Evolutionary conservation across 1,139 yeast species (phyloP).

Genomic region (Lodderomyces theae): DNA sequence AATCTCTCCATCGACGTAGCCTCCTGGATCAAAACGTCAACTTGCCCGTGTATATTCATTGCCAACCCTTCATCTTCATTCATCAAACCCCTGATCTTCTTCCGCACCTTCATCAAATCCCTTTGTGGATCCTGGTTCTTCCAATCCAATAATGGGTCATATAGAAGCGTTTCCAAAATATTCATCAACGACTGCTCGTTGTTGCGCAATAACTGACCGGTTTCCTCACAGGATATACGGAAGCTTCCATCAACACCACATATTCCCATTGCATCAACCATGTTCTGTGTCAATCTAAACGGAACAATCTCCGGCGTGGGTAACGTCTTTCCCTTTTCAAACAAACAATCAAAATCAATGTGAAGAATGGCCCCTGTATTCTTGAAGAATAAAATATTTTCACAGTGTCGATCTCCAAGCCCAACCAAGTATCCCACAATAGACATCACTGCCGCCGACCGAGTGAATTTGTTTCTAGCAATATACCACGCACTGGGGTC

Average conservation of each 20-base stretch:
- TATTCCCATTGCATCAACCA: conserved; percentile 90
- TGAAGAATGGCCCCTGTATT: conserved; percentile 79
- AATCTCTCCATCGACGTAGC: conserved; percentile 73
- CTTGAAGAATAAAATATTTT: conserved; percentile 75
- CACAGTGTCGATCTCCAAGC: conserved; percentile 95
- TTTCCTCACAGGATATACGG: conserved; percentile 81
- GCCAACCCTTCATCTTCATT: conserved; percentile 81
- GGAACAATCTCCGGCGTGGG: conserved; percentile 93
- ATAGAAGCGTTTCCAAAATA: conserved; percentile 84
- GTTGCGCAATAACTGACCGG: conserved; percentile 66
- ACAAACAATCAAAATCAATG: conserved; percentile 94
- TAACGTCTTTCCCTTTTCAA: conserved; percentile 74
- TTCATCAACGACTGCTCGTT: conserved; percentile 91
- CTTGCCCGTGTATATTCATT: conserved; percentile 89
- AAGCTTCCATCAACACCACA: conserved; percentile 90
- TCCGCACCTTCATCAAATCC: conserved; percentile 71
- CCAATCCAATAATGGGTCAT: conserved; percentile 89
- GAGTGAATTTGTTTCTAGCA: conserved; percentile 68
- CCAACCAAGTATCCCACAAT: conserved; percentile 91
- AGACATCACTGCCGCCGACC: conserved; percentile 94
- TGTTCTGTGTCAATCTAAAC: conserved; percentile 81
- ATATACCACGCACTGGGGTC: conserved; percentile 88
- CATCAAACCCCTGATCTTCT: conserved; percentile 78
- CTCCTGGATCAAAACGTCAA: conserved; percentile 81
- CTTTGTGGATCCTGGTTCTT: conserved; percentile 52